Evolutionary conservation across 805 yeast genomes (phyloP).

Genomic region (Saccharomycopsis fermentans): DNA sequence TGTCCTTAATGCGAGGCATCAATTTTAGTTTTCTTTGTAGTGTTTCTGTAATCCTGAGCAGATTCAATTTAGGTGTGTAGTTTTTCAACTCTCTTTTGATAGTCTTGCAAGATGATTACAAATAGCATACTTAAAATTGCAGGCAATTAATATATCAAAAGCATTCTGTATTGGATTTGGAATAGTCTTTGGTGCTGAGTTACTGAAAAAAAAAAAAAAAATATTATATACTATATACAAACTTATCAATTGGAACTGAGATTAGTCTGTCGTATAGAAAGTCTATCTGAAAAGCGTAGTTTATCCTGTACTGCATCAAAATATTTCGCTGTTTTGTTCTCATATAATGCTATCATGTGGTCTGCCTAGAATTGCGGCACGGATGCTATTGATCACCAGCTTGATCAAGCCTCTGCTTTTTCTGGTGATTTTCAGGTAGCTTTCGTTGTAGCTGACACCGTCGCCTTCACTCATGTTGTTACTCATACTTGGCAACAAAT

Average conservation of each 20-base stretch:
- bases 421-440: slow-evolving; percentile 24
- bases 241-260: too few relatives aligned
- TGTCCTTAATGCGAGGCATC: background rate
- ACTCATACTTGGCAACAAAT: slow-evolving; percentile 54
- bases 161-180: too few relatives aligned
- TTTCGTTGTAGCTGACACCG: slow-evolving; percentile 20
- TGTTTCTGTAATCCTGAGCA: background rate
- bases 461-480: slow-evolving; percentile 20
- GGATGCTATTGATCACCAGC: slow-evolving; percentile 43
- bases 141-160: too few relatives aligned
- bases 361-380: slow-evolving; percentile 26
- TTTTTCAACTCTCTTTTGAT: too few relatives aligned
- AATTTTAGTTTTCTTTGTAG: background rate
- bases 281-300: too few relatives aligned
- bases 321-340: background rate
- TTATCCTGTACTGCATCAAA: background rate
- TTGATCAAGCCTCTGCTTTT: slow-evolving; percentile 59
- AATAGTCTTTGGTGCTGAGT: too few relatives aligned
- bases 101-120: too few relatives aligned
- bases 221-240: too few relatives aligned
- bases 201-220: too few relatives aligned
- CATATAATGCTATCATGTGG: background rate
- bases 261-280: too few relatives aligned
- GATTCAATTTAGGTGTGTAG: background rate
- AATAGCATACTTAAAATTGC: too few relatives aligned